These are phyloP conservation scores for Pistacia vera DNA, from an alignment of 345 rosid genomes.

Conservation along the genomic window DNA sequence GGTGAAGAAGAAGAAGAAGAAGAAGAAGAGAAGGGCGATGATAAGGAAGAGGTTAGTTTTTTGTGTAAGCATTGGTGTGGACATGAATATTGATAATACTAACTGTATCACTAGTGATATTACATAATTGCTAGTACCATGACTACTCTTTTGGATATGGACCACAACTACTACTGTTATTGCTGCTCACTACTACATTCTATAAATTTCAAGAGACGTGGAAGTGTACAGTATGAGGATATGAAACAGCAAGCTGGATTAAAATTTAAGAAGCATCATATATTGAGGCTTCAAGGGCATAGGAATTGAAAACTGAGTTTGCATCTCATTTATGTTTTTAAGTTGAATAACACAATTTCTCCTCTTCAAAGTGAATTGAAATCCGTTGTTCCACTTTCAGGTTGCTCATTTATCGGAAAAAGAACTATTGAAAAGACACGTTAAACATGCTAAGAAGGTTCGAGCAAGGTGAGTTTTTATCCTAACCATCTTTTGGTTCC, in stretches of 20 bases:
- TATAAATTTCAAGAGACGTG: neutral
- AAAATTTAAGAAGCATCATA: neutral
- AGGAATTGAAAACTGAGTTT: neutral
- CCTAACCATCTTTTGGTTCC: neutral
- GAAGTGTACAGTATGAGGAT: neutral
- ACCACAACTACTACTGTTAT: neutral
- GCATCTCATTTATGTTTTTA: neutral
- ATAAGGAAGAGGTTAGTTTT: constrained; percentile 53
- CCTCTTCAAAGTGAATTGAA: constrained; percentile 9
- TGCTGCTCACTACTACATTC: neutral
- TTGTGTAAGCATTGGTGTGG: neutral
- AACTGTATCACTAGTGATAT: neutral
- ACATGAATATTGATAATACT: neutral
- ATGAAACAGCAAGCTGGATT: neutral
- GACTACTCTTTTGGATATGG: neutral
- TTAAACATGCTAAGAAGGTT: constrained; percentile 72
- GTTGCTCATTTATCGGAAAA: constrained; percentile 55
- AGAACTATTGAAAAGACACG: constrained; percentile 72
- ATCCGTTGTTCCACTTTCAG: constrained; percentile 33
- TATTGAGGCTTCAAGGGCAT: neutral
- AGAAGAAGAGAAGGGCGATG: constrained; percentile 22
- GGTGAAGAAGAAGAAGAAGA: constrained; percentile 31
- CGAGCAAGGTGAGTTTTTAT: constrained; percentile 59
- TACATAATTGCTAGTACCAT: neutral
- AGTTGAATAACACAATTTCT: constrained; percentile 1